Evolutionary conservation across 176 grass and related monocot species (phyloP).

Genomic region (Oryza brachyantha): DNA sequence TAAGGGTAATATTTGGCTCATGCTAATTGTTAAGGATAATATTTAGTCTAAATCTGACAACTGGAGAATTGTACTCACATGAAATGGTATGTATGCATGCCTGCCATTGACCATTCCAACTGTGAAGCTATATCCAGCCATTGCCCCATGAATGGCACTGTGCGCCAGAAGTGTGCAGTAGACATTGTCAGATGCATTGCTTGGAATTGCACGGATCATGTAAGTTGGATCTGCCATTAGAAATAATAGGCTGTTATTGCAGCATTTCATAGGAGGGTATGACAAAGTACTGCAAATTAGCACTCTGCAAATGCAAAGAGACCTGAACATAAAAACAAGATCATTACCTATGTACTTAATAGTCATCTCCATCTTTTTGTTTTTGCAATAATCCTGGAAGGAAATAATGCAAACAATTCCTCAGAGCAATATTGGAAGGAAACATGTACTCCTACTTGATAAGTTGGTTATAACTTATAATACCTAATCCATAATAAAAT

Average conservation of each 20-base stretch:
- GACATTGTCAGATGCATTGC: slow-evolving; percentile 94
- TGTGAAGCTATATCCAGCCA: slow-evolving; percentile 99
- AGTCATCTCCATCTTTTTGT: slow-evolving; percentile 81
- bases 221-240: slow-evolving; percentile 89
- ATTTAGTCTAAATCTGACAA: neutral
- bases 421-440: neutral
- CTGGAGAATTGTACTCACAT: slow-evolving; percentile 56
- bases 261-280: neutral
- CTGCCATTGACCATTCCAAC: slow-evolving; percentile 85
- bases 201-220: slow-evolving; percentile 97
- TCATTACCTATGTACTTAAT: slow-evolving; percentile 95
- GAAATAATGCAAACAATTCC: neutral
- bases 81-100: slow-evolving; percentile 89
- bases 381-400: slow-evolving; percentile 63
- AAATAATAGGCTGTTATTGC: neutral
- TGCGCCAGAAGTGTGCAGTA: slow-evolving; percentile 93
- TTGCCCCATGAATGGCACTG: slow-evolving; percentile 94
- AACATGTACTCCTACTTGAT: neutral
- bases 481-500: neutral
- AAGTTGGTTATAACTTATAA: neutral
- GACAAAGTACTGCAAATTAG: slow-evolving; percentile 22
- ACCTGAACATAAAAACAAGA: neutral
- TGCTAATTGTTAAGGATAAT: neutral
- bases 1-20: neutral
- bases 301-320: neutral